Evolutionary conservation across 805 yeast species (phyloP), one percentile per base, ranked within the genome.

Genomic region (Ascoidea tarda): DNA sequence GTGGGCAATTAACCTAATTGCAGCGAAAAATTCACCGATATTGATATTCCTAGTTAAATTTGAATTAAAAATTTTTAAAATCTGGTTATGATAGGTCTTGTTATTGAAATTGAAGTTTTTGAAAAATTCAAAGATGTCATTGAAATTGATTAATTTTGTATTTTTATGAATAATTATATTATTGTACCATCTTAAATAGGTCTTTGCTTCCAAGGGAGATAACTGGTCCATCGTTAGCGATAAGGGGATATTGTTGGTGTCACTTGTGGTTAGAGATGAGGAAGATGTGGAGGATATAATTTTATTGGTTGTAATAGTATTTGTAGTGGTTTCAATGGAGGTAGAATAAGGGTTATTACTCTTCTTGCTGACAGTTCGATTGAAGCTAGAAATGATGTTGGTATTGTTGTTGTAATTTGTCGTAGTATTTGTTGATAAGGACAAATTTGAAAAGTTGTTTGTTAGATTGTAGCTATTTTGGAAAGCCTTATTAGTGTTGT

Each of bases 161-260:
- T 81, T 81, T 57, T 84, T 84, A 51, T 90, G 76, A 48, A 85
- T 74, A 45, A 85, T 75, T 38, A 91, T 79, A 61, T 87, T 90
- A 58, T 88, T 84, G 65, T 90, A 91, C 99, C 99, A 91, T 58
- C 96, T 73, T 59, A 91, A 77, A 66, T 91, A 91, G 1, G 96
- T 85, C 60, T 83, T 79, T 10, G 81, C 77, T 66, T 91, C 99
- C 53, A 84, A 85, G 16, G 75, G 74, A 0, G 96, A 77, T 49
- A 91, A 73, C 54, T 87, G 87, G 49, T 75, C 77, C 1, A 78
- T 75, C 1, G 82, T 72, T n/a, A 86, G 67, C 2, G 88, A 78
- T 50, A 85, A 65, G 0, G 90, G 87, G 2, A 81, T 74, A 44
- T 32, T 16, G 1, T 5, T 48, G 44, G 46, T 10, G 28, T 47